Evolutionary conservation across 2,329 filamentous ascomycete genomes (phyloP).

Genomic region (Sporothrix phasma): DNA sequence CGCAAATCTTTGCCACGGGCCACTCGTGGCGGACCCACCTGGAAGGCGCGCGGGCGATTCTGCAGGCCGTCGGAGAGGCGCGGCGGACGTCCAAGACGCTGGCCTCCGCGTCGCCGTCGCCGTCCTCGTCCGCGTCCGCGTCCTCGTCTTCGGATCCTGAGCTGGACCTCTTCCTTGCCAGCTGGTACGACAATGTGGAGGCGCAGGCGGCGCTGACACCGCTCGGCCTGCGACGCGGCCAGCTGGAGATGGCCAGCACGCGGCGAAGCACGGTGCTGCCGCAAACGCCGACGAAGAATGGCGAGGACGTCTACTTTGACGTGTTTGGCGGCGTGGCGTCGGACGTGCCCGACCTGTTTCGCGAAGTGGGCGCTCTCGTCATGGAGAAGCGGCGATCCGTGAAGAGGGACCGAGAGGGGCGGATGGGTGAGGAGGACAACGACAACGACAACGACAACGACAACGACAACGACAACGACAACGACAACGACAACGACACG

Average conservation of each 20-base stretch:
- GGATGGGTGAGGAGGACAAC: neutral
- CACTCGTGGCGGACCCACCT: constrained; percentile 14
- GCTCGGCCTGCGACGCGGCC: constrained; percentile 7
- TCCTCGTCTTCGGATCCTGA: neutral
- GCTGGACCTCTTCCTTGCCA: constrained; percentile 8
- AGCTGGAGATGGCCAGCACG: constrained; percentile 6
- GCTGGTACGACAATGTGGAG: constrained; percentile 16
- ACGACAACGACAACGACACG: neutral
- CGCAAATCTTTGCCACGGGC: constrained; percentile 9
- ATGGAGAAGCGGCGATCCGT: constrained; percentile 7
- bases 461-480: neutral
- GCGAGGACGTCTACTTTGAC: constrained; percentile 13
- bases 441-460: neutral
- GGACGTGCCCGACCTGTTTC: constrained; percentile 15
- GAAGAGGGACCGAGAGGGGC: neutral
- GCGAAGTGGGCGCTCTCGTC: constrained; percentile 14
- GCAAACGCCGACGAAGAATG: neutral
- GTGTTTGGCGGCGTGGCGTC: constrained; percentile 17
- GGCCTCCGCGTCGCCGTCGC: neutral
- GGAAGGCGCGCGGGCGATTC: constrained; percentile 11
- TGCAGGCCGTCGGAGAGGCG: neutral
- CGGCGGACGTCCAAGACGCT: neutral
- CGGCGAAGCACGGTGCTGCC: neutral
- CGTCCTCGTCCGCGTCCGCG: neutral
- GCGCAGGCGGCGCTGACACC: constrained; percentile 11